Evolutionary conservation across 106 monocot species (phyloP).

Genomic region (Ottelia alismoides): DNA sequence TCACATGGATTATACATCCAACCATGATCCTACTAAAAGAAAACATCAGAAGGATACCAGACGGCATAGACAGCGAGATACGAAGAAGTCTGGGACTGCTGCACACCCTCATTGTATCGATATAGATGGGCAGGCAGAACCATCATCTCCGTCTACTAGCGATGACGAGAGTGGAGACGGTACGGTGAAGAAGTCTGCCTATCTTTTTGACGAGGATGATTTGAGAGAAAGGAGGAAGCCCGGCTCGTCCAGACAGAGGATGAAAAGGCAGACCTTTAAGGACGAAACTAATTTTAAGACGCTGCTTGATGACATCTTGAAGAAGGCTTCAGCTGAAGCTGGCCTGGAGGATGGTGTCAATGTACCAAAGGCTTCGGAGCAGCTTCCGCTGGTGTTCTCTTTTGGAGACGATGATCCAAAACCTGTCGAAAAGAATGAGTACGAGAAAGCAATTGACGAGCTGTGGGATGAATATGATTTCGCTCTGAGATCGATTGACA

Average conservation of each 20-base stretch:
- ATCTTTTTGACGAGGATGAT: neutral
- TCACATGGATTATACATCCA: too few relatives aligned
- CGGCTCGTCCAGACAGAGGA: neutral
- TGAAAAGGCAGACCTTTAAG: neutral
- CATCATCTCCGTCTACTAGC: neutral
- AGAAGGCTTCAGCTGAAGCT: neutral
- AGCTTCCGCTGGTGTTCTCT: conserved; percentile 12
- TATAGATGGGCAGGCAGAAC: neutral
- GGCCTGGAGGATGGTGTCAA: neutral
- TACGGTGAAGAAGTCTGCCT: too few relatives aligned
- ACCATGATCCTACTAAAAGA: too few relatives aligned
- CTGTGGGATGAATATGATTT: conserved; percentile 22
- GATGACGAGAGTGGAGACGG: conserved; percentile 1
- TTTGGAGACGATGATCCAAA: conserved; percentile 18
- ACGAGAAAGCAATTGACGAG: conserved; percentile 12
- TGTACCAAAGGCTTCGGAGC: neutral
- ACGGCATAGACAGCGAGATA: neutral
- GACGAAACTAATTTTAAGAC: conserved; percentile 6
- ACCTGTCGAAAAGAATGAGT: conserved; percentile 14
- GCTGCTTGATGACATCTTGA: conserved; percentile 5
- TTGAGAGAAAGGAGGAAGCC: neutral
- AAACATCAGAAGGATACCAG: neutral
- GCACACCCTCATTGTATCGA: too few relatives aligned
- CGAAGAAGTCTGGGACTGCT: neutral
- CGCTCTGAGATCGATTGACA: neutral